Evolutionary conservation across 208 protist genomes (phyloP).

Genomic region (Wallacemonas sp.): DNA sequence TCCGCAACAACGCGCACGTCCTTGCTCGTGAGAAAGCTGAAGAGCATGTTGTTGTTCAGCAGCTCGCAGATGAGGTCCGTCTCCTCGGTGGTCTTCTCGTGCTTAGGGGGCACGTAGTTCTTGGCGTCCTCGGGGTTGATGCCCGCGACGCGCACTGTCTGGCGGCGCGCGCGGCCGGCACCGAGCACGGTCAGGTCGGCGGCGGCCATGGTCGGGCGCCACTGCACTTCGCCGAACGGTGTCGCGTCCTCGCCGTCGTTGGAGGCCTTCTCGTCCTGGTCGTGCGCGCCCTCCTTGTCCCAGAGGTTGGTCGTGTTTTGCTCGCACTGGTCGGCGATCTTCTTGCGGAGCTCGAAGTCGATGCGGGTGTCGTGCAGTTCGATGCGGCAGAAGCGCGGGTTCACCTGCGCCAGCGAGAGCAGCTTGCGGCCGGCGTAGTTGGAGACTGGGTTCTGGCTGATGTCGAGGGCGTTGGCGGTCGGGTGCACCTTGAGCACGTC

Average conservation of each 20-base stretch:
- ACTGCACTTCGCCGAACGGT: slow-evolving; percentile 73
- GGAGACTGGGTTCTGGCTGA: slow-evolving; percentile 87
- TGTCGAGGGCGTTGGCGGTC: slow-evolving; percentile 72
- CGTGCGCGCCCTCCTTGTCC: slow-evolving; percentile 47
- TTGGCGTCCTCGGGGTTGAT: slow-evolving; percentile 86
- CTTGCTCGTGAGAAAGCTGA: slow-evolving; percentile 75
- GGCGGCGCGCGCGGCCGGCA: slow-evolving; percentile 65
- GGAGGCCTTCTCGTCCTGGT: slow-evolving; percentile 20
- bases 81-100: slow-evolving; percentile 82
- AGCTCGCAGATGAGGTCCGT: slow-evolving; percentile 73
- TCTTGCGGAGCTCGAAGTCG: slow-evolving; percentile 82
- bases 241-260: slow-evolving; percentile 19
- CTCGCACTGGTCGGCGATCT: slow-evolving; percentile 83
- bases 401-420: slow-evolving; percentile 78
- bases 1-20: slow-evolving; percentile 71
- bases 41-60: slow-evolving; percentile 86
- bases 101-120: slow-evolving; percentile 72
- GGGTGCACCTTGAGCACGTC: slow-evolving; percentile 85
- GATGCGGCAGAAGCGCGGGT: slow-evolving; percentile 78
- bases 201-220: slow-evolving; percentile 58
- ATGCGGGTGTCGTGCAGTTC: slow-evolving; percentile 81
- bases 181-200: slow-evolving; percentile 80
- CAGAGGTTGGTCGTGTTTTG: slow-evolving; percentile 82
- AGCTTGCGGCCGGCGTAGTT: slow-evolving; percentile 91
- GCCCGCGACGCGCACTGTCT: slow-evolving; percentile 78